Percentiles rank a stretch among this genome's conserved stretches.
These are phyloP conservation scores for Thuja plicata DNA, from an alignment of 83 land plant genomes.

Conservation along the genomic window DNA sequence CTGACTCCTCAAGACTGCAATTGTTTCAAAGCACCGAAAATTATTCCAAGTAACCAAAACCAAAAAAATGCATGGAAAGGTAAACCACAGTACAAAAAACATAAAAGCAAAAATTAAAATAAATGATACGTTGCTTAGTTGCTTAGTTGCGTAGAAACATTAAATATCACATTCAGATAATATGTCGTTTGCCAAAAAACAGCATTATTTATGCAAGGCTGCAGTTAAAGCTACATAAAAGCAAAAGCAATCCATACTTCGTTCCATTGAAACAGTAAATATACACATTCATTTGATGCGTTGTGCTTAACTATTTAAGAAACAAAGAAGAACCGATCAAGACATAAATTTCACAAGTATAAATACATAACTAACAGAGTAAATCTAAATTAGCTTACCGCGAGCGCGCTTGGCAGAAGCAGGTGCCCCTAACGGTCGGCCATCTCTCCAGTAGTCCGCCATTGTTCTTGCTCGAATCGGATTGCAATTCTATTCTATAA, in stretches of 20 bases:
- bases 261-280: not conserved
- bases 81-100: no score
- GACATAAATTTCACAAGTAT: not conserved
- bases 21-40: no score
- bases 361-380: not conserved
- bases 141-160: no score
- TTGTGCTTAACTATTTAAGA: not conserved
- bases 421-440: not conserved
- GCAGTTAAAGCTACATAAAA: no score
- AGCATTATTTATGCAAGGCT: no score
- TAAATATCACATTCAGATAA: no score
- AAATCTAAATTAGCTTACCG: not conserved
- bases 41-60: no score
- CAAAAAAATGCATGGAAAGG: no score
- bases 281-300: not conserved
- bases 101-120: no score
- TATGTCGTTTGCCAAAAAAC: no score
- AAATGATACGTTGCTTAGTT: no score
- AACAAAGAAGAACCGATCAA: not conserved
- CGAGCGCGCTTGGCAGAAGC: constrained; percentile 5
- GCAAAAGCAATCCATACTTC: not conserved
- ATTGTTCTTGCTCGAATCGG: not conserved
- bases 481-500: not conserved
- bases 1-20: no score
- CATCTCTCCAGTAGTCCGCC: constrained; percentile 16